A percentile compares a stretch with the other conserved stretches of the same genome.
Evolutionary conservation across 2,329 filamentous ascomycete species (phyloP).

Genomic region (Dothiorella sarmentorum): DNA sequence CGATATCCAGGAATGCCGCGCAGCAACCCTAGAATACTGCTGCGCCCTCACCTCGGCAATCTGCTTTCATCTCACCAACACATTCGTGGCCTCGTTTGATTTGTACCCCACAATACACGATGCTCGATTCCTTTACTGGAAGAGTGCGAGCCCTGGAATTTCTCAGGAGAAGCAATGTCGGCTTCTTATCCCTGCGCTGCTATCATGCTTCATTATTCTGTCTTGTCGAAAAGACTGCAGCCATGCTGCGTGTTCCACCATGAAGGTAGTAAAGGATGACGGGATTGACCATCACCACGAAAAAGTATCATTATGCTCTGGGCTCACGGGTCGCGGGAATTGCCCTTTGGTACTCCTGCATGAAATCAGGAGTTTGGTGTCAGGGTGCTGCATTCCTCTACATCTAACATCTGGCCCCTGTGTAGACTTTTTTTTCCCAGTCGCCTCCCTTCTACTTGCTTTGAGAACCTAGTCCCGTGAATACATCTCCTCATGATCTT

Average conservation of each 20-base stretch:
- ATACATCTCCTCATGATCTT: background rate
- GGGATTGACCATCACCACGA: background rate
- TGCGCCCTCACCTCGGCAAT: too few relatives aligned
- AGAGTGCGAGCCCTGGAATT: background rate
- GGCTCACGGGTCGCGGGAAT: background rate
- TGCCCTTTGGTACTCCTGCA: background rate
- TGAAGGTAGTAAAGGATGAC: background rate
- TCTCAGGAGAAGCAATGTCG: background rate
- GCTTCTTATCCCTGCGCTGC: background rate
- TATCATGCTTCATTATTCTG: background rate
- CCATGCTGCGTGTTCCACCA: background rate
- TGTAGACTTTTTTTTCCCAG: background rate
- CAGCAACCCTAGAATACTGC: too few relatives aligned
- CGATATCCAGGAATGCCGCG: too few relatives aligned
- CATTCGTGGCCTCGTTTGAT: too few relatives aligned
- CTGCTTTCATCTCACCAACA: too few relatives aligned
- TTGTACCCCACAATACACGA: background rate
- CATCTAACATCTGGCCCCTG: background rate
- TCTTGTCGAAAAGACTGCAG: background rate
- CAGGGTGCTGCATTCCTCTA: slow-evolving; percentile 3
- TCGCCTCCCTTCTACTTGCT: background rate
- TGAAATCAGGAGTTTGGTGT: background rate
- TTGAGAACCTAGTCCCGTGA: background rate
- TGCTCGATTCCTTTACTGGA: background rate
- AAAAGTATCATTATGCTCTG: background rate